A percentile compares a stretch with the other conserved stretches of the same genome.
phyloP scores from a whole-genome alignment of 805 yeast genomes.

The Saccharomycopsis javanensis region DNA sequence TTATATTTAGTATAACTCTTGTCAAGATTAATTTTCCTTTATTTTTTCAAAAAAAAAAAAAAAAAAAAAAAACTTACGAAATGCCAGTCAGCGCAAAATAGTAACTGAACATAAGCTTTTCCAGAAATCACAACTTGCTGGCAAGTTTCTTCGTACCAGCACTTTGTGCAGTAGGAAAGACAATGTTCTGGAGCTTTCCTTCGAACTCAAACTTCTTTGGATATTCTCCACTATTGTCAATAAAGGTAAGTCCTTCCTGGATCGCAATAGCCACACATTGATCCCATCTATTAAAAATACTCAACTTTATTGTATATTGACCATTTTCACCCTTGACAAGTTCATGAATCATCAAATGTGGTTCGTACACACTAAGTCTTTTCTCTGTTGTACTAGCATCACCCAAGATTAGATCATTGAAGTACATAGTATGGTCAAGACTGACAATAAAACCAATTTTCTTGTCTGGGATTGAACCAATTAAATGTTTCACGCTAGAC shows the following conservation, averaged over 20 bases:
- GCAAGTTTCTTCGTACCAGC: neutral
- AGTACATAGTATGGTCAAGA: conserved; percentile 14
- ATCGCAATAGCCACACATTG: conserved; percentile 8
- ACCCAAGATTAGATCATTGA: neutral
- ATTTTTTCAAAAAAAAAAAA: no score
- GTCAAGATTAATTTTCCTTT: no score
- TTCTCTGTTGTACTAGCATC: neutral
- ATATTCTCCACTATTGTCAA: neutral
- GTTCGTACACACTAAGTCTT: conserved; percentile 1
- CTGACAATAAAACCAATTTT: neutral
- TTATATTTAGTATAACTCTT: no score
- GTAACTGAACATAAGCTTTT: no score
- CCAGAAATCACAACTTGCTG: neutral
- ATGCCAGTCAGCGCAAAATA: no score
- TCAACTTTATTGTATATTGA: conserved; percentile 4
- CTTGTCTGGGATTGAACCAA: conserved; percentile 3
- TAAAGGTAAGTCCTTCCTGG: conserved; percentile 9
- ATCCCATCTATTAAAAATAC: conserved; percentile 7
- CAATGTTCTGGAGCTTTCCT: neutral
- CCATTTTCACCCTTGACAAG: conserved; percentile 10
- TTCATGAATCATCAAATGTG: neutral
- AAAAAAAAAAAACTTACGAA: no score
- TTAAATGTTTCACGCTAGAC: neutral
- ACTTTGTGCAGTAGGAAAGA: neutral
- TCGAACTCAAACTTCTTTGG: neutral